phyloP scores from a whole-genome alignment of 2,329 filamentous ascomycete species.

The Hymenoscyphus salicellus region DNA sequence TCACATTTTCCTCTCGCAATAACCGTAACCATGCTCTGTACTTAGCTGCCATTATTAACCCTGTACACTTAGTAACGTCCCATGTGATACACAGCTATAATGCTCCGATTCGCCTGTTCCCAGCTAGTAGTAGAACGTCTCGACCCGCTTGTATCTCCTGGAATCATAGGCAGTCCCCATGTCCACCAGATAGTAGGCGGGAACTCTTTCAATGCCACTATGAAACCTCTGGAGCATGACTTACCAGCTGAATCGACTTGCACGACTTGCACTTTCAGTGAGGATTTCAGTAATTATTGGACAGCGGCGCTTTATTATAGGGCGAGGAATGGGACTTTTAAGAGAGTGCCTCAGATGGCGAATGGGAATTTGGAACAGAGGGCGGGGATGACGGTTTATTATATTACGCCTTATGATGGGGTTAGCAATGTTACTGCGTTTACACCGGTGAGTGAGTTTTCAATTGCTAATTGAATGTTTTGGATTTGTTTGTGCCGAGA shows the following conservation, averaged over 20 bases:
- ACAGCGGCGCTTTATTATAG: conserved; percentile 33
- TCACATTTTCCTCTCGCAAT: too few relatives aligned
- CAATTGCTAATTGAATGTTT: neutral
- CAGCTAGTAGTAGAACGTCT: conserved; percentile 18
- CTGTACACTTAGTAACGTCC: too few relatives aligned
- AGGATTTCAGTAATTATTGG: conserved; percentile 38
- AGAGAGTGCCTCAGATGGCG: conserved; percentile 26
- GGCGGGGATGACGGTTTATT: conserved; percentile 41
- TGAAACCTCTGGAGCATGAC: conserved; percentile 32
- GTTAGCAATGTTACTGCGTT: neutral
- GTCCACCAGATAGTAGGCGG: conserved; percentile 21
- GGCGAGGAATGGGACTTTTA: conserved; percentile 34
- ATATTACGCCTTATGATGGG: conserved; percentile 18
- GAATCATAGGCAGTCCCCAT: conserved; percentile 14
- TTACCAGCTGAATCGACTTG: conserved; percentile 32
- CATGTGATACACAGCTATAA: too few relatives aligned
- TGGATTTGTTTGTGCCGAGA: neutral
- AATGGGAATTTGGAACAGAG: conserved; percentile 31
- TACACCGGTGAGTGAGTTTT: neutral
- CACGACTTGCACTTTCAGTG: conserved; percentile 36
- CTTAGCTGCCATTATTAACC: too few relatives aligned
- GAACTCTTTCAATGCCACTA: conserved; percentile 42
- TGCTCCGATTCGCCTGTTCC: conserved; percentile 20
- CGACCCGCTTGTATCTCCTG: conserved; percentile 20
- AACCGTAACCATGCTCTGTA: too few relatives aligned